These are phyloP conservation scores for Zygoascus bituminiphila DNA, from an alignment of 805 yeast species.

Conservation along the genomic window DNA sequence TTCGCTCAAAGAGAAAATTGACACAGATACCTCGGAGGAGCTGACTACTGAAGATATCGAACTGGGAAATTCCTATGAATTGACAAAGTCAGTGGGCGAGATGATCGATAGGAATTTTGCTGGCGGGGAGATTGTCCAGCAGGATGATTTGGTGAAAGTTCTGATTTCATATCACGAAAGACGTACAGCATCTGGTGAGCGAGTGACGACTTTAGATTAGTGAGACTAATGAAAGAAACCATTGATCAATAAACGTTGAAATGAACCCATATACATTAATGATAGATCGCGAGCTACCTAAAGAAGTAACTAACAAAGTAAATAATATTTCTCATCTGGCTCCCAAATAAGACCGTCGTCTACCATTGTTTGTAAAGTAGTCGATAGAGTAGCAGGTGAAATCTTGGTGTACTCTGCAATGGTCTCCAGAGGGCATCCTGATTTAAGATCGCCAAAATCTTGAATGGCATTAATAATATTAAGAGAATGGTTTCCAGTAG, in stretches of 20 bases:
- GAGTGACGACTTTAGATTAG: neutral
- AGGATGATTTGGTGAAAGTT: constrained; percentile 54
- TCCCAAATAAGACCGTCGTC: neutral
- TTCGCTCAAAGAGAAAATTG: neutral
- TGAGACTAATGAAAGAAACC: too few relatives aligned
- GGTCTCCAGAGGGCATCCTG: neutral
- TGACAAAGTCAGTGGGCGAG: constrained; percentile 42
- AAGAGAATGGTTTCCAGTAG: neutral
- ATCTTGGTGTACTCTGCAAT: neutral
- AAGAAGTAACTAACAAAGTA: neutral
- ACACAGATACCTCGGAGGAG: neutral
- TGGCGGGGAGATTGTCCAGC: constrained; percentile 53
- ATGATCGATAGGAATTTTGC: constrained; percentile 37
- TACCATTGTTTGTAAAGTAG: neutral
- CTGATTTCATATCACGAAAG: constrained; percentile 34
- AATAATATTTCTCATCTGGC: neutral
- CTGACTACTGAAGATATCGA: constrained; percentile 17
- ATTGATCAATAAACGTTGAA: too few relatives aligned
- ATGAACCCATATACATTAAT: neutral
- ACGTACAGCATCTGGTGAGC: neutral
- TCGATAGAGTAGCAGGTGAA: neutral
- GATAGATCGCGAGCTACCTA: neutral
- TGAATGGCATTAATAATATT: neutral
- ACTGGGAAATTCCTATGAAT: constrained; percentile 46
- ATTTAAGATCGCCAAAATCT: neutral